These are phyloP conservation scores for Baudoinia panamericana DNA, from an alignment of 495 filamentous ascomycete genomes.

Conservation along the genomic window DNA sequence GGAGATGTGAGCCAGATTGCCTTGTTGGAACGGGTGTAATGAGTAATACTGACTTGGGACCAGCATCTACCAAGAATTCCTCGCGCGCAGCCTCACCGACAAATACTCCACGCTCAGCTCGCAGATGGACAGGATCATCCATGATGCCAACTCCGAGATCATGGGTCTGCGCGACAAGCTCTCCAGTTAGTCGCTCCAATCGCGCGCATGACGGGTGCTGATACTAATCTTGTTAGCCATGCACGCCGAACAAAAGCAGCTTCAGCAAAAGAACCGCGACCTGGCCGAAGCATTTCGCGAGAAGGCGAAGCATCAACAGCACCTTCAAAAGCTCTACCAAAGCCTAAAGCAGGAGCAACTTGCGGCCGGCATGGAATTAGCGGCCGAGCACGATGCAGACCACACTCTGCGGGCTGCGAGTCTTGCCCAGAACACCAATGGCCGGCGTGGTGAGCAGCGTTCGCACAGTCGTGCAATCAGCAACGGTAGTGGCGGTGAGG, in stretches of 20 bases:
- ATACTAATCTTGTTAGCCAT: constrained; percentile 42
- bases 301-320: constrained; percentile 60
- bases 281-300: constrained; percentile 55
- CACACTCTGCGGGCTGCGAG: constrained; percentile 24
- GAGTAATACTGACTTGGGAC: constrained; percentile 17
- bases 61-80: constrained; percentile 71
- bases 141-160: constrained; percentile 73
- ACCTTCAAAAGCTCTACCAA: constrained; percentile 74
- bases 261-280: constrained; percentile 66
- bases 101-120: constrained; percentile 55
- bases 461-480: constrained; percentile 35
- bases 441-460: constrained; percentile 13
- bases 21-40: neutral
- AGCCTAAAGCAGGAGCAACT: constrained; percentile 64
- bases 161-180: constrained; percentile 50
- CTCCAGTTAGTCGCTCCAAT: constrained; percentile 28
- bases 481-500: constrained; percentile 33
- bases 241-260: constrained; percentile 49
- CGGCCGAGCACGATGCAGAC: constrained; percentile 55
- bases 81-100: constrained; percentile 59
- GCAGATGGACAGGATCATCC: constrained; percentile 68
- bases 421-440: neutral
- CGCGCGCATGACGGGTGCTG: constrained; percentile 1
- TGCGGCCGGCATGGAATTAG: constrained; percentile 52
- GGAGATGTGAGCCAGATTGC: constrained; percentile 52